Percentiles rank a stretch among this genome's conserved stretches.
Evolutionary conservation across 768 basidiomycete genomes (phyloP).

Genomic region (Pulveroboletus sp.): DNA sequence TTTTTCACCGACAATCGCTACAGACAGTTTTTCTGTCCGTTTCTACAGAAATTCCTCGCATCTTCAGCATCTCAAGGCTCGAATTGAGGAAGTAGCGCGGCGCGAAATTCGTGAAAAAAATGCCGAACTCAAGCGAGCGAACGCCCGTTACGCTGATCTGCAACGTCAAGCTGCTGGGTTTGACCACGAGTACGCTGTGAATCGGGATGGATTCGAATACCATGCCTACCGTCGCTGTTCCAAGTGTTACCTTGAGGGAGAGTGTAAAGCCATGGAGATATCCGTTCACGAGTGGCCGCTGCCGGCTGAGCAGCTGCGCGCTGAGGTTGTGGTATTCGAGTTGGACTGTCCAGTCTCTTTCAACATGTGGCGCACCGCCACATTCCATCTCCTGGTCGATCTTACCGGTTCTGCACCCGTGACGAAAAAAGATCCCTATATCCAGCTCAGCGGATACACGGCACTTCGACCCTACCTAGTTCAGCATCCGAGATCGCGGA

Average conservation of each 20-base stretch:
- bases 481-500: constrained; percentile 14
- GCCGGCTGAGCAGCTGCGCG: constrained; percentile 21
- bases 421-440: constrained; percentile 6
- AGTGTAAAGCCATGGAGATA: constrained; percentile 27
- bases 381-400: constrained; percentile 36
- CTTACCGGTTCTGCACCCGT: constrained; percentile 22
- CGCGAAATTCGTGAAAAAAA: constrained; percentile 20
- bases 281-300: constrained; percentile 45
- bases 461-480: constrained; percentile 12
- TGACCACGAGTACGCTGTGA: constrained; percentile 4
- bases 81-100: constrained; percentile 30
- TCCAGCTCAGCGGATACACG: constrained; percentile 10
- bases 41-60: constrained; percentile 27
- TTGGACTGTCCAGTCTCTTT: constrained; percentile 37
- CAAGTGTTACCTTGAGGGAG: constrained; percentile 27
- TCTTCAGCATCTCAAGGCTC: constrained; percentile 24
- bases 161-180: neutral
- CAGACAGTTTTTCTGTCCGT: constrained; percentile 30
- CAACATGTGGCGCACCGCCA: constrained; percentile 40
- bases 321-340: constrained; percentile 39
- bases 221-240: constrained; percentile 12
- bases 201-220: neutral
- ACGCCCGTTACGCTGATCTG: constrained; percentile 19
- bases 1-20: constrained; percentile 24
- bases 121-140: constrained; percentile 24